A percentile compares a stretch with the other conserved stretches of the same genome.
phyloP scores from a whole-genome alignment of 192 early-diverging fungal genomes.

The Gryganskiella cystojenkinii region DNA sequence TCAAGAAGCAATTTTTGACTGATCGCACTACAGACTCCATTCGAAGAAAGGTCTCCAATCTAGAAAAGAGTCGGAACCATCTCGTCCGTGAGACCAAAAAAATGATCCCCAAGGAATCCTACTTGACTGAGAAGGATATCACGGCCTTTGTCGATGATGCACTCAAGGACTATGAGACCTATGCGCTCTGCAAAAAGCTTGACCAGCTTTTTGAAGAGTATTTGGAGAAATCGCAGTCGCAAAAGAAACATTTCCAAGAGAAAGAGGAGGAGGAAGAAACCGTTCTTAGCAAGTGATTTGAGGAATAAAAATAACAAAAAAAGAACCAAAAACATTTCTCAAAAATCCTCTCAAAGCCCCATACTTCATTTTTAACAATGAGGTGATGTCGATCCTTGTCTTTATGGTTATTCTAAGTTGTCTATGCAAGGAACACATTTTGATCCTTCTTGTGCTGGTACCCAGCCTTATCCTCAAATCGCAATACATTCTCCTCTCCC shows the following conservation, averaged over 20 bases:
- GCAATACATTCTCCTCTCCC: slow-evolving; percentile 38
- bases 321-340: no score
- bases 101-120: background rate
- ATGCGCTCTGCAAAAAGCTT: background rate
- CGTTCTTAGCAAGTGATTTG: no score
- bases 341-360: no score
- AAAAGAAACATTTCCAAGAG: no score
- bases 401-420: no score
- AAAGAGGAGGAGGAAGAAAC: no score
- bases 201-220: background rate
- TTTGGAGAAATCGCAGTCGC: background rate
- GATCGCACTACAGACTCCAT: slow-evolving; percentile 33
- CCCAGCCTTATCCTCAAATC: slow-evolving; percentile 32
- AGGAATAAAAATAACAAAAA: no score
- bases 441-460: slow-evolving; percentile 27
- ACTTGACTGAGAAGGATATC: background rate
- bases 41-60: slow-evolving; percentile 37
- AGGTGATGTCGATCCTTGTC: no score
- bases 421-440: slow-evolving; percentile 39
- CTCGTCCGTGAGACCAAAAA: background rate
- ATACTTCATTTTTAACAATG: no score
- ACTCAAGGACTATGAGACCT: background rate
- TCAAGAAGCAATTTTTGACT: slow-evolving; percentile 14
- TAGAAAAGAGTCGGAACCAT: slow-evolving; percentile 14
- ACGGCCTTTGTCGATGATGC: slow-evolving; percentile 1